Conservation (phyloP, 306 rosid genomes). For the Castanea mollissima region DNA sequence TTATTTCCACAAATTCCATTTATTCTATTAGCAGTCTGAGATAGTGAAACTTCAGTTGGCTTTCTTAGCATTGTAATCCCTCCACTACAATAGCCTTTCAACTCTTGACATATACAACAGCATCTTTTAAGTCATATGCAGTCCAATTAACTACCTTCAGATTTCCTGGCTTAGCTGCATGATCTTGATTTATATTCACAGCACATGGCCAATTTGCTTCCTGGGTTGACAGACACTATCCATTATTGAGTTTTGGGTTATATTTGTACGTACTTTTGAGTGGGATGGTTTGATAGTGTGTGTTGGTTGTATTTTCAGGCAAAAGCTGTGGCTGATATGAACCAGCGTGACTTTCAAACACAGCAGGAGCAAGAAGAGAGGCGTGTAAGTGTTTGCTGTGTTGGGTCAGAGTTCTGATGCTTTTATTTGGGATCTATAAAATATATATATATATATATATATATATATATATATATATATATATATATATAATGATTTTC, state of each 20-base stretch:
- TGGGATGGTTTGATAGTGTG: conserved; percentile 15
- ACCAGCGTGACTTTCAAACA: conserved; percentile 69
- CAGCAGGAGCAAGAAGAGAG: conserved; percentile 91
- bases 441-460: too few relatives aligned
- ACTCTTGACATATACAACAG: neutral
- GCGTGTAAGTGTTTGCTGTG: conserved; percentile 52
- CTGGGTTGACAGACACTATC: neutral
- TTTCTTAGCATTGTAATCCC: neutral
- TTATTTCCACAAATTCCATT: neutral
- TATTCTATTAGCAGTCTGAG: neutral
- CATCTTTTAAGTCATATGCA: neutral
- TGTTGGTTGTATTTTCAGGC: conserved; percentile 48
- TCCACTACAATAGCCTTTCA: conserved; percentile 3
- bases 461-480: neutral
- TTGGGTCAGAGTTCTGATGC: conserved; percentile 10
- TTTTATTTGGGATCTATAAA: neutral
- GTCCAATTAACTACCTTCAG: neutral
- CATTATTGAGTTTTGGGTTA: conserved; percentile 11
- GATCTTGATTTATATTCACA: conserved; percentile 1
- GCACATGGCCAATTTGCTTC: conserved; percentile 11
- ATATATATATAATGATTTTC: neutral
- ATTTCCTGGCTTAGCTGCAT: conserved; percentile 1
- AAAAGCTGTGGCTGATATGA: conserved; percentile 88
- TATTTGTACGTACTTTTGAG: neutral
- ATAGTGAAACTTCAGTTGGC: neutral